Evolutionary conservation across 75 land plant species (phyloP).

Genomic region (Sequoiadendron giganteum): DNA sequence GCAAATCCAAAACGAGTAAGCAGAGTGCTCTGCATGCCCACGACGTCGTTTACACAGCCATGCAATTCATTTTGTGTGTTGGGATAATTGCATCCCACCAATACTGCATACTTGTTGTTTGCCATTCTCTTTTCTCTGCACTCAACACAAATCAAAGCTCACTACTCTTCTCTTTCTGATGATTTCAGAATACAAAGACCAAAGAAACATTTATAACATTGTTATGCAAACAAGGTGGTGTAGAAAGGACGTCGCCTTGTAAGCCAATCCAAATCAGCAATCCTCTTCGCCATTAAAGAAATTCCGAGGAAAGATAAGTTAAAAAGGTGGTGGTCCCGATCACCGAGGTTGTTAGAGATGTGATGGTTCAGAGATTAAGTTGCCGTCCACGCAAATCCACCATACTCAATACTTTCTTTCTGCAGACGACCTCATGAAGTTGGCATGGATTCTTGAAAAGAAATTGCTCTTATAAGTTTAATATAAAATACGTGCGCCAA

Average conservation of each 20-base stretch:
- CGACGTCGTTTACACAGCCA: conserved; percentile 82
- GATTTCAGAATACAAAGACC: no score
- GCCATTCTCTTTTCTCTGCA: conserved; percentile 8
- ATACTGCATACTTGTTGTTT: conserved; percentile 58
- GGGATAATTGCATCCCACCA: conserved; percentile 83
- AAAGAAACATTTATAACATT: no score
- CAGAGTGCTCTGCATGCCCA: conserved; percentile 46
- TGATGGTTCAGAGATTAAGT: neutral
- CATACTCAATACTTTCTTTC: neutral
- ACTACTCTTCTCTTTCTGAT: neutral
- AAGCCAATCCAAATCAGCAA: no score
- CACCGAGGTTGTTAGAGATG: no score
- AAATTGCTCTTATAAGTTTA: no score
- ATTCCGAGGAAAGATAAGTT: no score
- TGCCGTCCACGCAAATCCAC: neutral
- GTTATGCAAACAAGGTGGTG: no score
- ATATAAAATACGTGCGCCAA: no score
- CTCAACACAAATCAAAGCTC: neutral
- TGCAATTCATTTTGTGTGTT: conserved; percentile 58
- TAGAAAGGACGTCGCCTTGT: no score
- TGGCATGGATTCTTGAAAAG: neutral
- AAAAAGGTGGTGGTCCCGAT: no score
- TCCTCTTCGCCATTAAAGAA: no score
- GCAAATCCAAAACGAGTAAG: conserved; percentile 50
- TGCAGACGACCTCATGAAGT: neutral